phyloP scores from a whole-genome alignment of 1,139 yeast species.

The Blastobotrys arbuscula region DNA sequence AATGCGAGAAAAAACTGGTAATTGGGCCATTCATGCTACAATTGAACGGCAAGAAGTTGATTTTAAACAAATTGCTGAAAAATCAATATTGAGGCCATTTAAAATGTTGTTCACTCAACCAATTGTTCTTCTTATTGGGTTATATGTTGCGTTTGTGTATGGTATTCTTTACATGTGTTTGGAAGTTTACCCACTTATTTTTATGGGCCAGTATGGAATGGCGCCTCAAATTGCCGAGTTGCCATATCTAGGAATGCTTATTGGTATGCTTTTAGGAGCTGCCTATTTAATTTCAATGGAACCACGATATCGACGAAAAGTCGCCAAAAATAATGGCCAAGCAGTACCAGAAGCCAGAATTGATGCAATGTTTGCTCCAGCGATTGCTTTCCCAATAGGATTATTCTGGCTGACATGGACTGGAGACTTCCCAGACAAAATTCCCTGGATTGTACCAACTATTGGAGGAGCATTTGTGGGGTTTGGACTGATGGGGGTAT shows the following conservation, averaged over 20 bases:
- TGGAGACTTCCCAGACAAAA: constrained; percentile 59
- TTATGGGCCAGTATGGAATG: constrained; percentile 45
- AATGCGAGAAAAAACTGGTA: constrained; percentile 44
- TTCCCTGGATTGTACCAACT: constrained; percentile 87
- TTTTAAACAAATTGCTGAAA: constrained; percentile 56
- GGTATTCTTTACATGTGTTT: constrained; percentile 74
- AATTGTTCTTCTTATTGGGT: constrained; percentile 55
- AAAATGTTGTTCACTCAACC: constrained; percentile 65
- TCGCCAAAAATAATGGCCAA: constrained; percentile 47
- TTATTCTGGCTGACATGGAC: constrained; percentile 84
- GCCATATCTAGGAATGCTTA: constrained; percentile 33
- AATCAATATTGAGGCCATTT: constrained; percentile 64
- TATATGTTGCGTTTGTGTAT: constrained; percentile 78
- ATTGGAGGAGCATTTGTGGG: constrained; percentile 69
- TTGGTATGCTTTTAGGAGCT: constrained; percentile 15
- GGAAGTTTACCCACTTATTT: constrained; percentile 75
- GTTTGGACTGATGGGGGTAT: constrained; percentile 66
- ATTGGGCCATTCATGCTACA: constrained; percentile 79
- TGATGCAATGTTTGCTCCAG: constrained; percentile 67
- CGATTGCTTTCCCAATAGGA: constrained; percentile 68
- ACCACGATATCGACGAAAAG: constrained; percentile 36
- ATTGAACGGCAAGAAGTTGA: constrained; percentile 64
- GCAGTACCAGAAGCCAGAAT: constrained; percentile 80
- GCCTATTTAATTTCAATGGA: constrained; percentile 21
- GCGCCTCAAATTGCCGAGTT: constrained; percentile 43